Conservation (phyloP, 2,329 filamentous ascomycete species). For the Fusarium sp. region DNA sequence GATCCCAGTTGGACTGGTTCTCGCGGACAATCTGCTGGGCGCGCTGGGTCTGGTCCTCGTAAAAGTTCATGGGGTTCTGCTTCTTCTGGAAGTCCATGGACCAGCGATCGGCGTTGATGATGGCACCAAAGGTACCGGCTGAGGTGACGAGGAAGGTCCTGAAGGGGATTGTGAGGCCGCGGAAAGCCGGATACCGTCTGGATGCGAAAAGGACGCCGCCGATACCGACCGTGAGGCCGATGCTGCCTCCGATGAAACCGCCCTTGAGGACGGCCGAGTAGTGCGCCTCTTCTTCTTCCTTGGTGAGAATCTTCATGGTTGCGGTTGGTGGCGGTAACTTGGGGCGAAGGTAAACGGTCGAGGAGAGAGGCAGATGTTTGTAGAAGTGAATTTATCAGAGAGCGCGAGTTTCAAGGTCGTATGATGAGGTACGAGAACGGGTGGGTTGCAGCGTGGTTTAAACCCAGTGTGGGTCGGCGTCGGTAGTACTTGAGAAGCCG, state of each 20-base stretch:
- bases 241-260: constrained; percentile 76
- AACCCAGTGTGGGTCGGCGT: constrained; percentile 36
- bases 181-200: constrained; percentile 80
- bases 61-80: constrained; percentile 74
- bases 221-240: constrained; percentile 74
- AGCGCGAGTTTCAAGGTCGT: constrained; percentile 23
- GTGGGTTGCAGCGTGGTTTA: constrained; percentile 37
- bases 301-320: constrained; percentile 93
- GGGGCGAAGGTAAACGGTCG: background rate
- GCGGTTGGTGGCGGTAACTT: constrained; percentile 30
- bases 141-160: constrained; percentile 90
- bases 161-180: constrained; percentile 86
- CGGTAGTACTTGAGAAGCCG: constrained; percentile 13
- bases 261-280: constrained; percentile 84
- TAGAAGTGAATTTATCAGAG: constrained; percentile 8
- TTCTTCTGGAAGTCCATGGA: constrained; percentile 72
- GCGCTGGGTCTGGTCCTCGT: constrained; percentile 71
- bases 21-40: constrained; percentile 64
- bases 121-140: constrained; percentile 83
- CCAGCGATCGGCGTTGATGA: constrained; percentile 84
- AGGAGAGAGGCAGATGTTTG: constrained; percentile 6
- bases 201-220: constrained; percentile 75
- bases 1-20: constrained; percentile 67
- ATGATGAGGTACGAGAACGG: constrained; percentile 31
- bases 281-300: constrained; percentile 90